phyloP scores from a whole-genome alignment of 75 land plant species.

The Cupressus sempervirens region DNA sequence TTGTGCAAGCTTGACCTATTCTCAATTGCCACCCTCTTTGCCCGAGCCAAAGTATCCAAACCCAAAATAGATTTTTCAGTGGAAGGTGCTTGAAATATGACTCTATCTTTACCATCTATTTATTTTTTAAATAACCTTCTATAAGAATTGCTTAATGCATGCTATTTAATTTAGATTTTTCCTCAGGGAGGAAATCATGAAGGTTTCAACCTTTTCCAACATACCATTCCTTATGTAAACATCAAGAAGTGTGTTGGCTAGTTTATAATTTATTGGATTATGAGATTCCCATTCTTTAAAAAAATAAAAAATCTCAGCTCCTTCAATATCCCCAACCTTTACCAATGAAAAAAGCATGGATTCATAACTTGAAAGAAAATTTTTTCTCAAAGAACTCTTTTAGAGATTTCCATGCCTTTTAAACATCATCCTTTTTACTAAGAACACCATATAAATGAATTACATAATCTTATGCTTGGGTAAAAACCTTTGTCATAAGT shows the following conservation, averaged over 20 bases:
- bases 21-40: conserved; percentile 42
- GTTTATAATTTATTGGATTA: conserved; percentile 22
- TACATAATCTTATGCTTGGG: conserved; percentile 30
- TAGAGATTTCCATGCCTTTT: conserved; percentile 32
- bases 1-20: conserved; percentile 46
- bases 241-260: conserved; percentile 48
- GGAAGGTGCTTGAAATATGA: conserved; percentile 48
- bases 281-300: conserved; percentile 35
- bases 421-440: conserved; percentile 31
- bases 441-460: conserved; percentile 30
- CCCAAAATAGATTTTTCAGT: conserved; percentile 62
- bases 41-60: conserved; percentile 64
- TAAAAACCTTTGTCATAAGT: too few relatives aligned
- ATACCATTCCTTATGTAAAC: conserved; percentile 38
- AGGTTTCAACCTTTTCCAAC: conserved; percentile 39
- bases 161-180: conserved; percentile 35
- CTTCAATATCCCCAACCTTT: conserved; percentile 38
- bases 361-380: conserved; percentile 28
- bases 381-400: conserved; percentile 19
- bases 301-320: conserved; percentile 41
- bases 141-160: conserved; percentile 53
- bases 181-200: conserved; percentile 19
- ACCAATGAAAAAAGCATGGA: conserved; percentile 34
- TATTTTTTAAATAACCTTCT: conserved; percentile 21
- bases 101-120: conserved; percentile 31